Percentiles rank a stretch among this genome's conserved stretches.
Evolutionary conservation across 1,284 basidiomycete species (phyloP).

Genomic region (Marasmius sp.): DNA sequence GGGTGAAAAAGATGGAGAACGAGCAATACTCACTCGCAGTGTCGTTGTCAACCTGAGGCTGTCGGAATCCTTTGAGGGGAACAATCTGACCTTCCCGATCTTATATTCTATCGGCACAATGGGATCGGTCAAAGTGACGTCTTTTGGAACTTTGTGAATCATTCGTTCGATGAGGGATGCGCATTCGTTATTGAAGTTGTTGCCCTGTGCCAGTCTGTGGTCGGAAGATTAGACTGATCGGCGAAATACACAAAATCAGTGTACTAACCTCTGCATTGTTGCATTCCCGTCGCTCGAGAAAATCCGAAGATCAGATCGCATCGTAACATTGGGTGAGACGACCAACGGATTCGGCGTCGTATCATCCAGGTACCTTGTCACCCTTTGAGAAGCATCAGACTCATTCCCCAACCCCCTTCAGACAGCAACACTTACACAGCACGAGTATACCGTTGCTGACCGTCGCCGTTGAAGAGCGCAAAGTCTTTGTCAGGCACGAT

Average conservation of each 20-base stretch:
- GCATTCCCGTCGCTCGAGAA: constrained; percentile 35
- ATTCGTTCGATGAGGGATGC: constrained; percentile 9
- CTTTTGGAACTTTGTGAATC: constrained; percentile 15
- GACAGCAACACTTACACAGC: too few species aligned
- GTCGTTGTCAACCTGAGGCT: neutral
- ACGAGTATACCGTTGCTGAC: too few species aligned
- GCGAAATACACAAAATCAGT: too few species aligned
- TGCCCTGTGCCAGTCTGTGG: neutral
- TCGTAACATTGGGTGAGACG: constrained; percentile 30
- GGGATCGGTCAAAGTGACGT: constrained; percentile 6
- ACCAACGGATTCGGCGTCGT: constrained; percentile 36
- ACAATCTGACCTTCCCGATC: neutral
- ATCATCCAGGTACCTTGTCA: constrained; percentile 35
- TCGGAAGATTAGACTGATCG: too few species aligned
- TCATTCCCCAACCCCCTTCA: too few species aligned
- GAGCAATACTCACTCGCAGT: constrained; percentile 2
- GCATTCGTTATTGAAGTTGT: constrained; percentile 9
- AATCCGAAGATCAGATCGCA: constrained; percentile 36
- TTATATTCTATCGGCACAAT: constrained; percentile 9
- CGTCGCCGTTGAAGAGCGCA: too few species aligned
- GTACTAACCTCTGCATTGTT: constrained; percentile 32
- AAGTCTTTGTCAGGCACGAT: too few species aligned
- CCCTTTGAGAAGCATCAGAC: too few species aligned
- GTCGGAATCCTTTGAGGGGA: neutral
- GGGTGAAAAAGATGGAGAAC: neutral